Percentiles rank a stretch among this genome's conserved stretches.
phyloP scores from a whole-genome alignment of 176 grass and related monocot species.

The Bolboschoenus planiculmis region DNA sequence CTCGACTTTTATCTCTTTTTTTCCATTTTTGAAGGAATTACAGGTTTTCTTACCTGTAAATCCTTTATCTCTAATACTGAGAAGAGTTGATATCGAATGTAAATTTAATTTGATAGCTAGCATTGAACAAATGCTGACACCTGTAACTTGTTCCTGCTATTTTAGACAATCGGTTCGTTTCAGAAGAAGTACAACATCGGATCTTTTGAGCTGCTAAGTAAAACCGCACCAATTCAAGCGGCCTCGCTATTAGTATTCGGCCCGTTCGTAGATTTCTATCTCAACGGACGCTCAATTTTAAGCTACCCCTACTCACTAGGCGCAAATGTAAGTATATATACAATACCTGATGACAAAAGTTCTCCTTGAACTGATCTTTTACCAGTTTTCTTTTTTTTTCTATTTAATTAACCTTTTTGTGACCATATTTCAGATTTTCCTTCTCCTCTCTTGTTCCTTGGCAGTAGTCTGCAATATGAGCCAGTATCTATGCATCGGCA shows the following conservation, averaged over 20 bases:
- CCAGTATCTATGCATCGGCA: slow-evolving; percentile 90
- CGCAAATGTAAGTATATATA: slow-evolving; percentile 61
- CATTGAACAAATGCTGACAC: background rate
- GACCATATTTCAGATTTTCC: slow-evolving; percentile 57
- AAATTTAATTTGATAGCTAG: background rate
- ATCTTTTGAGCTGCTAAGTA: slow-evolving; percentile 78
- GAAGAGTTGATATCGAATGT: background rate
- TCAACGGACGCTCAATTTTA: slow-evolving; percentile 55
- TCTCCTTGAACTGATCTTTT: background rate
- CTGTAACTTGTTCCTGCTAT: background rate
- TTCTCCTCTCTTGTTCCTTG: slow-evolving; percentile 72
- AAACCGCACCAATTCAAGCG: slow-evolving; percentile 79
- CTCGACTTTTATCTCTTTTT: background rate
- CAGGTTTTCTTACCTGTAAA: background rate
- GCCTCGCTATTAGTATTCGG: slow-evolving; percentile 64
- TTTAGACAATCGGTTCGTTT: slow-evolving; percentile 81
- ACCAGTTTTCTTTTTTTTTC: background rate
- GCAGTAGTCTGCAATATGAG: slow-evolving; percentile 95
- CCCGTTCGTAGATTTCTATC: slow-evolving; percentile 66
- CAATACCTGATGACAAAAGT: background rate
- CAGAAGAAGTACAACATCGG: slow-evolving; percentile 95
- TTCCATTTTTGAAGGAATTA: background rate
- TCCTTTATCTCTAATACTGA: background rate
- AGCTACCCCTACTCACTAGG: slow-evolving; percentile 60
- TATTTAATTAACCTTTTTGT: slow-evolving; percentile 14